Percentiles rank a stretch among this genome's conserved stretches.
phyloP scores from a whole-genome alignment of 352 stramenopile species.

The Pythium myriotylum region DNA sequence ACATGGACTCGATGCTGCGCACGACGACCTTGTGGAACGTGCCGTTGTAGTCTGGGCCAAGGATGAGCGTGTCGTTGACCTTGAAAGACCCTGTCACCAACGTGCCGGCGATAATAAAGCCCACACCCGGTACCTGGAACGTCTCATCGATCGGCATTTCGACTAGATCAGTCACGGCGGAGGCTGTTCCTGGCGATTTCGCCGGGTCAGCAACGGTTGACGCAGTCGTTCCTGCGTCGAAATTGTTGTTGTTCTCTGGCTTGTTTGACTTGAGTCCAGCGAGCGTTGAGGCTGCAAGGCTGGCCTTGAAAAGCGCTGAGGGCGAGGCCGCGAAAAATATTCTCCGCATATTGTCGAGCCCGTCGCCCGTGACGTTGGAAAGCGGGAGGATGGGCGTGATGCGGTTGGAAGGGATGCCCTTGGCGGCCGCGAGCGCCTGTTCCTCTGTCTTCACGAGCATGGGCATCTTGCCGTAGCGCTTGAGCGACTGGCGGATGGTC shows the following conservation, averaged over 20 bases:
- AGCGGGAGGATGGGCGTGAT: slow-evolving; percentile 97
- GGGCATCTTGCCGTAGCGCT: slow-evolving; percentile 91
- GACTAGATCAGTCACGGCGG: slow-evolving; percentile 40
- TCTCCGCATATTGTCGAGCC: slow-evolving; percentile 74
- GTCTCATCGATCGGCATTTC: slow-evolving; percentile 90
- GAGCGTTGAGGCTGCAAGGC: slow-evolving; percentile 59
- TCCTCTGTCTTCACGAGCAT: slow-evolving; percentile 91
- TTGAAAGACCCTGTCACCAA: slow-evolving; percentile 91
- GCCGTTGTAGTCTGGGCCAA: slow-evolving; percentile 91
- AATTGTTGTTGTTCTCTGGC: background rate
- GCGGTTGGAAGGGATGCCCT: slow-evolving; percentile 89
- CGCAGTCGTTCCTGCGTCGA: background rate
- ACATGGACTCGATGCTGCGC: slow-evolving; percentile 90
- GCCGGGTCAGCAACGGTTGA: background rate
- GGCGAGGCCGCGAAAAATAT: slow-evolving; percentile 76
- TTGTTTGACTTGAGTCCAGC: slow-evolving; percentile 62
- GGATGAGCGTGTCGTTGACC: slow-evolving; percentile 85
- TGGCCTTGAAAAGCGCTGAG: slow-evolving; percentile 71
- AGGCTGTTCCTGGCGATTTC: slow-evolving; percentile 5
- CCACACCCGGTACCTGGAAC: slow-evolving; percentile 93
- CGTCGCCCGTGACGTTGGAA: slow-evolving; percentile 97
- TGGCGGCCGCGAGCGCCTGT: slow-evolving; percentile 86
- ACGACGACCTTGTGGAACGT: slow-evolving; percentile 87
- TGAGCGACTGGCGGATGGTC: slow-evolving; percentile 86
- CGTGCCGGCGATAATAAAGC: slow-evolving; percentile 93